Percentiles rank a stretch among this genome's conserved stretches.
Conservation (phyloP, 371 early-diverging fungal species). For the Blakeslea trispora region DNA sequence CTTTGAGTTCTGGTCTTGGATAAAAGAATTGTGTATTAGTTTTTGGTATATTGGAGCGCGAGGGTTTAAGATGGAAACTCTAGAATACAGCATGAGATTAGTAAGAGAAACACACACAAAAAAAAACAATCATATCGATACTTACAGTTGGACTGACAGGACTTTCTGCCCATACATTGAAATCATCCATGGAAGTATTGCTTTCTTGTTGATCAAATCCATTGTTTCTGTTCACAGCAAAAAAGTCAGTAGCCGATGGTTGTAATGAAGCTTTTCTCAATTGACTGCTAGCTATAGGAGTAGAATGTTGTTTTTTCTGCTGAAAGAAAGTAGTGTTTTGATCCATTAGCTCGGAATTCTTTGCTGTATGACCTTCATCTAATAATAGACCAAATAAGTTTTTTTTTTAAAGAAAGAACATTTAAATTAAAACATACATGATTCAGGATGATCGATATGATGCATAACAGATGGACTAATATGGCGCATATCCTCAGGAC, state of each 20-base stretch:
- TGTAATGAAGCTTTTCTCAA: background rate
- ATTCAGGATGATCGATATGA: conserved; percentile 29
- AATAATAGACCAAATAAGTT: background rate
- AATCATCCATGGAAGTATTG: conserved; percentile 4
- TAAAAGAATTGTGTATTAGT: conserved; percentile 9
- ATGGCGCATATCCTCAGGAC: conserved; percentile 26
- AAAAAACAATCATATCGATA: background rate
- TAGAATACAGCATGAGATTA: too few species aligned
- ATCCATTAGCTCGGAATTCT: background rate
- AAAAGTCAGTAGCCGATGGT: conserved; percentile 3
- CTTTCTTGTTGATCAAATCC: conserved; percentile 1
- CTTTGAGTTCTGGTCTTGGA: conserved; percentile 18
- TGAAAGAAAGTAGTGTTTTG: conserved; percentile 4
- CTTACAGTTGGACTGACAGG: conserved; percentile 11
- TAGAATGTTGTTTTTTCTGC: background rate
- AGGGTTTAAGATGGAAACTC: background rate
- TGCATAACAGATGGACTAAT: conserved; percentile 33
- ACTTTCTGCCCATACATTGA: conserved; percentile 13
- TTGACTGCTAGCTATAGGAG: background rate
- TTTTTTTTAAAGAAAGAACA: background rate
- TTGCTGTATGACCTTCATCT: conserved; percentile 17
- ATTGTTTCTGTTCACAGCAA: background rate
- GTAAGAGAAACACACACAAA: too few species aligned
- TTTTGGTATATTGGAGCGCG: background rate
- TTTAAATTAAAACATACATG: conserved; percentile 25